A percentile compares a stretch with the other conserved stretches of the same genome.
Evolutionary conservation across 176 grass and related monocot species (phyloP).

Genomic region (Bromus sterilis): DNA sequence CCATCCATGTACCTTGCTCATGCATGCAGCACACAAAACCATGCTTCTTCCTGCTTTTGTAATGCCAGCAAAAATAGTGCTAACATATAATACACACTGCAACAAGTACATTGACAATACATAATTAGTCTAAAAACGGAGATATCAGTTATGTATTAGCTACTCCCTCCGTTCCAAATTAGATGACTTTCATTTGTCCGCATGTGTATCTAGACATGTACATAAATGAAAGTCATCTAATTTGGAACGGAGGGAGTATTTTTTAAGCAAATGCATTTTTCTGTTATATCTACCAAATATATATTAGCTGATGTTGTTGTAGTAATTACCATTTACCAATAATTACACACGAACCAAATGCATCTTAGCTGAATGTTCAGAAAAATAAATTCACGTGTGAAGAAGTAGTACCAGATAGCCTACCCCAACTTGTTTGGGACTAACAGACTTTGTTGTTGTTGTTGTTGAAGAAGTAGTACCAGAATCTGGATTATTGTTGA

Average conservation of each 20-base stretch:
- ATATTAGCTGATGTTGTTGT: not conserved
- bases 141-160: not conserved
- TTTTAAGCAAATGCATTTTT: not conserved
- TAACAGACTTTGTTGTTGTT: too few relatives aligned
- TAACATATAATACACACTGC: not conserved
- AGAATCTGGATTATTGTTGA: not conserved
- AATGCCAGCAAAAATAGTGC: not conserved
- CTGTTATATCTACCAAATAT: not conserved
- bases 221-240: too few relatives aligned
- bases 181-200: too few relatives aligned
- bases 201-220: too few relatives aligned
- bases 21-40: not conserved
- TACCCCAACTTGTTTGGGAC: too few relatives aligned
- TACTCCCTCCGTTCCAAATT: too few relatives aligned
- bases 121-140: not conserved
- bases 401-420: constrained; percentile 8
- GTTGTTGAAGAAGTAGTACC: not conserved
- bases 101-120: not conserved
- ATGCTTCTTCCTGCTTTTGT: not conserved
- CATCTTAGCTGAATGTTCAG: not conserved
- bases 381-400: not conserved
- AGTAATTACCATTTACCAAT: too few relatives aligned
- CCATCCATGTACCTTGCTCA: not conserved
- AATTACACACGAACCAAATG: not conserved
- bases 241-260: too few relatives aligned